These are phyloP conservation scores for Phyllosticta capitalensis DNA, from an alignment of 2,329 filamentous ascomycete genomes.

Conservation along the genomic window DNA sequence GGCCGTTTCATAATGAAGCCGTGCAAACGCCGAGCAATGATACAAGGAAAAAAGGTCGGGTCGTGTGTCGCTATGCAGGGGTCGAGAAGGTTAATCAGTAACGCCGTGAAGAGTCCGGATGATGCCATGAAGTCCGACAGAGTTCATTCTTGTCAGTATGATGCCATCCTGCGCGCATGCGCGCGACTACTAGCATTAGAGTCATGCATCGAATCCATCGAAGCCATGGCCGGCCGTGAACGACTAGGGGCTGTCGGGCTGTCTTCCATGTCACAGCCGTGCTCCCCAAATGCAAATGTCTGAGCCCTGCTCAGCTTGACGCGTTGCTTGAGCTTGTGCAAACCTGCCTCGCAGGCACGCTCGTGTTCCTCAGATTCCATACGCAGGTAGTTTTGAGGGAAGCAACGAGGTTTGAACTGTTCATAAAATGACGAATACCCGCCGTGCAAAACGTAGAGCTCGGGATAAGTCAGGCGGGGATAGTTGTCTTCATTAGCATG, in stretches of 20 bases:
- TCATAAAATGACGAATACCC: slow-evolving; percentile 92
- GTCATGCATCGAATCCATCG: slow-evolving; percentile 17
- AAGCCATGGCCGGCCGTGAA: slow-evolving; percentile 24
- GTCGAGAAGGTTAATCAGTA: slow-evolving; percentile 24
- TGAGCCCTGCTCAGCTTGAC: slow-evolving; percentile 78
- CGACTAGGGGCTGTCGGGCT: slow-evolving; percentile 44
- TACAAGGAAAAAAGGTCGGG: neutral
- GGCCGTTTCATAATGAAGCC: slow-evolving; percentile 20
- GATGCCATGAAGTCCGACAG: slow-evolving; percentile 19
- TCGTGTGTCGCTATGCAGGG: slow-evolving; percentile 3
- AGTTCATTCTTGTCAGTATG: slow-evolving; percentile 22
- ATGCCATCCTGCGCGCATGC: slow-evolving; percentile 26
- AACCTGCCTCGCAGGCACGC: slow-evolving; percentile 84
- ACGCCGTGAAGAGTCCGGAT: slow-evolving; percentile 24
- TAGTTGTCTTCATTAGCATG: slow-evolving; percentile 77
- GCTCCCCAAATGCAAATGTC: slow-evolving; percentile 89
- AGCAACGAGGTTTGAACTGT: slow-evolving; percentile 70
- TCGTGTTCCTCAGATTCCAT: slow-evolving; percentile 92
- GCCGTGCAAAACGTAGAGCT: slow-evolving; percentile 93
- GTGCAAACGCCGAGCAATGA: slow-evolving; percentile 26
- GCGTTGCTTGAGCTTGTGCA: slow-evolving; percentile 85
- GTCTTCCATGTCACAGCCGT: slow-evolving; percentile 50
- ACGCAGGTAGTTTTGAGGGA: slow-evolving; percentile 90
- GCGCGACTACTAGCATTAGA: slow-evolving; percentile 1
- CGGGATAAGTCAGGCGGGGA: slow-evolving; percentile 83